phyloP scores from a whole-genome alignment of 2,329 filamentous ascomycete genomes.

The Apiospora malaysiana region DNA sequence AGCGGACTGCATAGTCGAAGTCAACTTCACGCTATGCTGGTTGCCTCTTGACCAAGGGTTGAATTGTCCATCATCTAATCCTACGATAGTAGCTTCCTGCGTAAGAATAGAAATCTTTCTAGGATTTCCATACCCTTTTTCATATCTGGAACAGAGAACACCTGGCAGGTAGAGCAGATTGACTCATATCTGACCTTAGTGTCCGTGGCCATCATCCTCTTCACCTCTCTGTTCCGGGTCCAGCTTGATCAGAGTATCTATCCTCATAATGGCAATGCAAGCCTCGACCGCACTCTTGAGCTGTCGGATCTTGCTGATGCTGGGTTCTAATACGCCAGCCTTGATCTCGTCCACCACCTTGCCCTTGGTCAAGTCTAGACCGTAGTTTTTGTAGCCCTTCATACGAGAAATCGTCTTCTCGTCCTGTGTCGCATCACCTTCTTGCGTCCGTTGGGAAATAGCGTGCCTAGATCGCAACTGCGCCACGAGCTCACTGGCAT shows the following conservation, averaged over 20 bases:
- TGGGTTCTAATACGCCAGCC: slow-evolving; percentile 93
- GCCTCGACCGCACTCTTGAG: slow-evolving; percentile 98
- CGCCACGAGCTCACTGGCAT: slow-evolving; percentile 91
- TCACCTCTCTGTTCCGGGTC: slow-evolving; percentile 83
- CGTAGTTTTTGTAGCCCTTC: slow-evolving; percentile 99
- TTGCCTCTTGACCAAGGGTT: slow-evolving; percentile 10
- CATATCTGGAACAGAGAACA: background rate
- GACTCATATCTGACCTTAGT: slow-evolving; percentile 52
- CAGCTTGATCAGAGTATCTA: slow-evolving; percentile 97
- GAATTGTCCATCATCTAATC: slow-evolving; percentile 15
- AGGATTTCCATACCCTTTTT: background rate
- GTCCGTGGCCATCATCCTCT: slow-evolving; percentile 84
- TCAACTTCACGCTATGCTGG: slow-evolving; percentile 2
- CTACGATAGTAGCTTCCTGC: slow-evolving; percentile 11
- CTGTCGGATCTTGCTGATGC: slow-evolving; percentile 97
- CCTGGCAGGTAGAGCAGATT: background rate
- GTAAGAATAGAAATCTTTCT: background rate
- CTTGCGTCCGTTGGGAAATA: slow-evolving; percentile 87
- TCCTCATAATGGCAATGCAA: slow-evolving; percentile 98
- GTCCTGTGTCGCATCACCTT: slow-evolving; percentile 83
- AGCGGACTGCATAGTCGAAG: background rate
- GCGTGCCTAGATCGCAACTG: slow-evolving; percentile 95
- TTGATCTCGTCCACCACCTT: slow-evolving; percentile 94
- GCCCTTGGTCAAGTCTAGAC: slow-evolving; percentile 85
- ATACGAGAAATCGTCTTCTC: slow-evolving; percentile 90